A percentile compares a stretch with the other conserved stretches of the same genome.
Evolutionary conservation across 2,329 filamentous ascomycete genomes (phyloP).

Genomic region (Stemphylium lycopersici): DNA sequence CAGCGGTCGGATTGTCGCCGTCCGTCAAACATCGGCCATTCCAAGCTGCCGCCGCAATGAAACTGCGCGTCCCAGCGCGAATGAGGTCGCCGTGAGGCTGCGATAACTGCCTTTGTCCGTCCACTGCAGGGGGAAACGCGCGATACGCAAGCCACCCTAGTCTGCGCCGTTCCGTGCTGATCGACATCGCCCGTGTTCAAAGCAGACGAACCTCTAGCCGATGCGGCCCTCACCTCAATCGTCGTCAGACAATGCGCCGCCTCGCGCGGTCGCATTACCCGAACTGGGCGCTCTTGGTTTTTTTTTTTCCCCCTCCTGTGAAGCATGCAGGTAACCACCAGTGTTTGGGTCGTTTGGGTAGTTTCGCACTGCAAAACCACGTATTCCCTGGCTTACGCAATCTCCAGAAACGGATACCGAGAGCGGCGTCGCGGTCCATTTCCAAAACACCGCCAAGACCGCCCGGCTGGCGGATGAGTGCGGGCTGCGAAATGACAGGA

Average conservation of each 20-base stretch:
- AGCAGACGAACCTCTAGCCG: slow-evolving; percentile 30
- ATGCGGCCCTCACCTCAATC: slow-evolving; percentile 6
- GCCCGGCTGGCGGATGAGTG: slow-evolving; percentile 28
- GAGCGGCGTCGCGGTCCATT: slow-evolving; percentile 29
- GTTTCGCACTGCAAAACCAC: slow-evolving; percentile 43
- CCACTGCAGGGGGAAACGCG: slow-evolving; percentile 38
- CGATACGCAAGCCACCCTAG: slow-evolving; percentile 40
- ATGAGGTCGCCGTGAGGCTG: slow-evolving; percentile 39
- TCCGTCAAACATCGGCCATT: slow-evolving; percentile 13
- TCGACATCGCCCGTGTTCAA: slow-evolving; percentile 35
- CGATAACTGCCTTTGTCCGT: slow-evolving; percentile 35
- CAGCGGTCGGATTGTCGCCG: slow-evolving; percentile 25
- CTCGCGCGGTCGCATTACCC: slow-evolving; percentile 26
- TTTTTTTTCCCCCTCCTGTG: slow-evolving; percentile 21
- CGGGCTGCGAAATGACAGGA: slow-evolving; percentile 45
- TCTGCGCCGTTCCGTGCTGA: slow-evolving; percentile 26
- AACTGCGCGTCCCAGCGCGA: slow-evolving; percentile 17
- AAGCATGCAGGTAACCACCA: slow-evolving; percentile 44
- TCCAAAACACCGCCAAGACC: slow-evolving; percentile 44
- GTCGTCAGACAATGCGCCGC: slow-evolving; percentile 22
- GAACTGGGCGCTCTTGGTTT: slow-evolving; percentile 15
- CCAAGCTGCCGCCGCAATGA: slow-evolving; percentile 16
- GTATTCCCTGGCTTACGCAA: slow-evolving; percentile 30
- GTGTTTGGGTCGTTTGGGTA: slow-evolving; percentile 37
- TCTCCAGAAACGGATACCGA: slow-evolving; percentile 32